Evolutionary conservation across 1,139 yeast genomes (phyloP).

Genomic region (Scheffersomyces cryptocercus): DNA sequence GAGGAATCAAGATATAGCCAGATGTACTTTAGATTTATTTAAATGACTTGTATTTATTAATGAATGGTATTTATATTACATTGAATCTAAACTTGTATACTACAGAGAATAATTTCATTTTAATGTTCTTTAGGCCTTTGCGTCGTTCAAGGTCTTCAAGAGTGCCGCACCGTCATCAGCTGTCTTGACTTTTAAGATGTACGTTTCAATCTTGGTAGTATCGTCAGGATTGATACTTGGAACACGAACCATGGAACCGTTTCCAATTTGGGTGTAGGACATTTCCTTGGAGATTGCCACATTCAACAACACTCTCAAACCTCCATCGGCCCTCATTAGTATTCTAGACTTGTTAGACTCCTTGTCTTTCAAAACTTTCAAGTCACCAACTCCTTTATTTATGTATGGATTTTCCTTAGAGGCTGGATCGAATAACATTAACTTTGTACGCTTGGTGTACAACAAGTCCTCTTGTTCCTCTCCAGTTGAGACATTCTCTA

Average conservation of each 20-base stretch:
- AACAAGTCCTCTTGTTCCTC: slow-evolving; percentile 77
- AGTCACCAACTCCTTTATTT: slow-evolving; percentile 77
- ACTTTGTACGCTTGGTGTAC: slow-evolving; percentile 70
- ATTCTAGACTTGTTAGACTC: slow-evolving; percentile 65
- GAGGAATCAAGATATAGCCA: slow-evolving; percentile 17
- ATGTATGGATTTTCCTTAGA: slow-evolving; percentile 53
- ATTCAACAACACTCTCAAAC: slow-evolving; percentile 78
- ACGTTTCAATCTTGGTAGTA: slow-evolving; percentile 48
- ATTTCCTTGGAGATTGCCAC: slow-evolving; percentile 53
- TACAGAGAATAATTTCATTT: background rate
- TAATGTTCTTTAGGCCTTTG: slow-evolving; percentile 3
- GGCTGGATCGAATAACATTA: slow-evolving; percentile 59
- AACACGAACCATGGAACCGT: slow-evolving; percentile 57
- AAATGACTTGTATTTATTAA: slow-evolving; percentile 1
- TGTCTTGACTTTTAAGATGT: slow-evolving; percentile 69
- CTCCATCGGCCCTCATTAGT: slow-evolving; percentile 85
- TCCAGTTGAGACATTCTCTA: slow-evolving; percentile 60
- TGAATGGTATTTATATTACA: background rate
- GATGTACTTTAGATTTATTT: background rate
- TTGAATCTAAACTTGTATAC: background rate
- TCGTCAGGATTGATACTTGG: slow-evolving; percentile 52
- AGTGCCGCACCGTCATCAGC: slow-evolving; percentile 68
- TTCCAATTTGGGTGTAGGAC: slow-evolving; percentile 58
- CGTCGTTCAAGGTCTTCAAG: slow-evolving; percentile 52
- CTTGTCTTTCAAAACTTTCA: slow-evolving; percentile 66